phyloP scores from a whole-genome alignment of 2,329 filamentous ascomycete genomes.

The Colletotrichum sp. region DNA sequence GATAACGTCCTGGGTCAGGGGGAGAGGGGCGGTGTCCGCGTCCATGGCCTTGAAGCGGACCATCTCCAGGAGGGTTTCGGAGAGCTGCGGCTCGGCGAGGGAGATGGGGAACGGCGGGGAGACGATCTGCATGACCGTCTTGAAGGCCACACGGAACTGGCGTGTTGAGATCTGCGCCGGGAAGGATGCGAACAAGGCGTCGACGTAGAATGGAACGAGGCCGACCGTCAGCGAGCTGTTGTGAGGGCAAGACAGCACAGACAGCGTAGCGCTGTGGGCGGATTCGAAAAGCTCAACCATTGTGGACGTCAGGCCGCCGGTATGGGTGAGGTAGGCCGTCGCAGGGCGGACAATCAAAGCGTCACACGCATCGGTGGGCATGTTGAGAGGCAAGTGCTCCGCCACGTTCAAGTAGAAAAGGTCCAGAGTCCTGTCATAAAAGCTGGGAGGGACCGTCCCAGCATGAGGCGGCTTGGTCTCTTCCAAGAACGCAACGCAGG shows the following conservation, averaged over 20 bases:
- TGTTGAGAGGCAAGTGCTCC: slow-evolving; percentile 78
- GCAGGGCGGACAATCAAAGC: slow-evolving; percentile 77
- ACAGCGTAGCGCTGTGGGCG: slow-evolving; percentile 81
- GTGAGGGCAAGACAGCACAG: slow-evolving; percentile 80
- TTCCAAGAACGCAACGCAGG: slow-evolving; percentile 70
- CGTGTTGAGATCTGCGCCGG: slow-evolving; percentile 78
- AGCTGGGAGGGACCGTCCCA: slow-evolving; percentile 64
- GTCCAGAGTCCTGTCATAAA: slow-evolving; percentile 74
- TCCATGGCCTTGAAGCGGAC: slow-evolving; percentile 68
- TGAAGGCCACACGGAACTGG: slow-evolving; percentile 89
- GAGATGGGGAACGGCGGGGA: slow-evolving; percentile 80
- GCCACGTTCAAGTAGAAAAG: slow-evolving; percentile 88
- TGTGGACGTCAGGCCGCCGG: slow-evolving; percentile 46
- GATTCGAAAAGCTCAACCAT: slow-evolving; percentile 78
- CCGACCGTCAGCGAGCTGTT: slow-evolving; percentile 74
- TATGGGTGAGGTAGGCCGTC: slow-evolving; percentile 69
- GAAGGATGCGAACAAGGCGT: slow-evolving; percentile 81
- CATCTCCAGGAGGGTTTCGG: slow-evolving; percentile 81
- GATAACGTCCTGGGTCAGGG: slow-evolving; percentile 42
- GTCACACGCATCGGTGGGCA: slow-evolving; percentile 73
- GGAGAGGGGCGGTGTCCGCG: slow-evolving; percentile 48
- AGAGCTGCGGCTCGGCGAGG: slow-evolving; percentile 75
- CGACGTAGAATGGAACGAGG: slow-evolving; percentile 83
- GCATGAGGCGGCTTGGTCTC: slow-evolving; percentile 57
- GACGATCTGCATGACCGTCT: slow-evolving; percentile 81